These are phyloP conservation scores for Trichophyton mentagrophytes DNA, from an alignment of 2,329 filamentous ascomycete genomes.

Conservation along the genomic window DNA sequence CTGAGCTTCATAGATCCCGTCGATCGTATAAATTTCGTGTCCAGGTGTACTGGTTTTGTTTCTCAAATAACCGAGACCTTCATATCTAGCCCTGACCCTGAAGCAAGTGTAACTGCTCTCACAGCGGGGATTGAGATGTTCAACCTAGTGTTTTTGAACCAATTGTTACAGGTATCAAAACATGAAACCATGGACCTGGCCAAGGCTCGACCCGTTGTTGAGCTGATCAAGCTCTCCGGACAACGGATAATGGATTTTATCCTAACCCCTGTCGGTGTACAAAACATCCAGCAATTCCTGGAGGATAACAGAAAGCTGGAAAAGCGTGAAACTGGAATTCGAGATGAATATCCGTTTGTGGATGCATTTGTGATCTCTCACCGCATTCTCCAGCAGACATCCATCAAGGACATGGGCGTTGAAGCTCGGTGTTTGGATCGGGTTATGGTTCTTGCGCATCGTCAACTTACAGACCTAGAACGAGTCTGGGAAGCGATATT, in stretches of 20 bases:
- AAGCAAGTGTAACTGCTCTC: constrained; percentile 14
- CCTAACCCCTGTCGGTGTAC: constrained; percentile 23
- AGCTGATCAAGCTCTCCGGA: constrained; percentile 25
- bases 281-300: constrained; percentile 32
- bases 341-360: constrained; percentile 30
- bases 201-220: constrained; percentile 17
- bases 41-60: constrained; percentile 25
- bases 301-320: constrained; percentile 32
- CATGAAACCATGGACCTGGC: constrained; percentile 21
- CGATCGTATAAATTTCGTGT: constrained; percentile 38
- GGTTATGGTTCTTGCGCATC: constrained; percentile 10
- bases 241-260: constrained; percentile 25
- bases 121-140: constrained; percentile 15
- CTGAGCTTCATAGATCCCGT: constrained; percentile 43
- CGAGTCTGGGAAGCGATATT: constrained; percentile 36
- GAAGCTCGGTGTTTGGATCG: constrained; percentile 20
- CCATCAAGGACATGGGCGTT: constrained; percentile 3
- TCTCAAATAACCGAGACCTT: constrained; percentile 28
- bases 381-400: constrained; percentile 21
- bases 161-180: constrained; percentile 26
- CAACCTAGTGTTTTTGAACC: constrained; percentile 28
- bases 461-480: constrained; percentile 25
- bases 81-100: background rate
- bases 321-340: constrained; percentile 38
- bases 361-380: constrained; percentile 39